Base-by-base conservation (phyloP, 345 rosid species). In the Nasturtium officinale region DNA sequence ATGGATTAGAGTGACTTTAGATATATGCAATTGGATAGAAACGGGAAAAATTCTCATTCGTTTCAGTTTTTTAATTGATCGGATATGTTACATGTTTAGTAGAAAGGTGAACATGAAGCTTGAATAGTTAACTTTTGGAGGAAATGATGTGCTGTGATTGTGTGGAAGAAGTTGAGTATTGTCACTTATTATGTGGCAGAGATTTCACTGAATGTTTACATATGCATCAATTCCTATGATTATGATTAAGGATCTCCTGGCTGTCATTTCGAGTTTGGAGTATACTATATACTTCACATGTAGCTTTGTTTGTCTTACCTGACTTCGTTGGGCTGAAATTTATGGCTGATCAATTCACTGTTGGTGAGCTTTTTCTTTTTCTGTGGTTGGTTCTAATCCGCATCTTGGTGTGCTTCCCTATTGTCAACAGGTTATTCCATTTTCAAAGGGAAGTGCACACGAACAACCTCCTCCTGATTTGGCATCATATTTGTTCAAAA, bases 381-480 rank as follows among this genome's bases (percentile, higher is more conserved):
- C 23, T 32, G 4, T 45, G 53, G 45, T 4, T 45, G 53, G 45
- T 4, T 23, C 68, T 57, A 37, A 23, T 17, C 18, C 50, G 30
- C 16, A 48, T 29, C 57, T 26, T 15, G 9, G n/a, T 65, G 10
- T 43, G 62, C 6, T 65, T 57, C 16, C 51, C 37, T 61, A 10
- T 50, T 40, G 10, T 82, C 50, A 71, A 42, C 81, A 94, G 98
- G 97, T 91, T 74, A 91, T 89, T 82, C 96, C 99, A 11, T 89
- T 78, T 77, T 71, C 86, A 11, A 78, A 81, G 56, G 95, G 91
- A 78, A 83, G 84, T 85, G 90, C 91, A 10, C 85, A 83, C 79
- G 96, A 87, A 80, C 96, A 89, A 77, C 97, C 98, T 69, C 97
- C 98, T 45, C 97, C 97, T 13, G 96, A 91, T 80, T 78, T 94